Evolutionary conservation across 192 early-diverging fungal species (phyloP), one percentile per base, ranked within the genome.

Genomic region (Linnemannia schmuckeri): DNA sequence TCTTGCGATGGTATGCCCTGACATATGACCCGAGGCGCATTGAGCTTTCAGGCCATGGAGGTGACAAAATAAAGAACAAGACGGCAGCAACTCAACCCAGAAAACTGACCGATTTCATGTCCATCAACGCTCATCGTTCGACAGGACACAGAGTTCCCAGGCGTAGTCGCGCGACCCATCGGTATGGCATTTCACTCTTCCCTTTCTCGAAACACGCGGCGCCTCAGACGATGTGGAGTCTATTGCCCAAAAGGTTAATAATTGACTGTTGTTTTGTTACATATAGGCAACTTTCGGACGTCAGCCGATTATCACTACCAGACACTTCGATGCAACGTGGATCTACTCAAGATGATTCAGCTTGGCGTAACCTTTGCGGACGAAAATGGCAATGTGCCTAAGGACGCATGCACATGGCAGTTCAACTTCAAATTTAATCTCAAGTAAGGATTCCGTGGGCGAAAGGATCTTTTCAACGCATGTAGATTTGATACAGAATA

Each of bases 401-500:
- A 92, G 49, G 96, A 94, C 74, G 93, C 92, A 24, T 96, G 95
- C 87, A 97, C 97, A 46, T 99, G 97, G 97, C 98, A 99, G 91
- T 99, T 99, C 90, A 98, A 99, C 92, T 99, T 99, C 91, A 97
- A 95, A 81, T 99, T 99, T 82, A 96, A 93, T 82, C 85, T 99
- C 47, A 90, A 82, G 95, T 96, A 88, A 80, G 90, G 61, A 12
- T 13, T 2, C 13, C 27, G 8, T 15, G 8, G 4, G 27, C n/a
- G 27, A 66, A 9, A 15, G 30, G 54, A 7, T 61, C 3, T 12
- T 61, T 4, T 33, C 10, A 12, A 15, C 27, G 0, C 3, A 35
- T 0, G 9, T 27, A 30, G 12, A 33, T 15, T 30, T 33, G 27
- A 66, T 22, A 30, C 73, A 68, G 27, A 40, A 18, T 57, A 54